Conservation (phyloP, 495 filamentous ascomycete species). For the Aspergillus mulundensis region DNA sequence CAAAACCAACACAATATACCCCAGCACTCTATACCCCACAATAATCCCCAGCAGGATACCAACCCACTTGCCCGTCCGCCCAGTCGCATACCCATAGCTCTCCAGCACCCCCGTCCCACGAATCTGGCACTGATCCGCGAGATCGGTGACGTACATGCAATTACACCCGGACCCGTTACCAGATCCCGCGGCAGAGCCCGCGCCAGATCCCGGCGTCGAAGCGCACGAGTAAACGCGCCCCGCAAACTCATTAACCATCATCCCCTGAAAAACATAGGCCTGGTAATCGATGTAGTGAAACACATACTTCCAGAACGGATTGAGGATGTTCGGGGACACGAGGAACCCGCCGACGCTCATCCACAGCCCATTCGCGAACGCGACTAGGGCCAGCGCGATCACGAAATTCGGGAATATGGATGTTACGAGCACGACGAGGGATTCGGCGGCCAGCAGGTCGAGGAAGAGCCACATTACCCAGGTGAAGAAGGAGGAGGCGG, state of each 20-base stretch:
- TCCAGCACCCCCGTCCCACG: slow-evolving; percentile 62
- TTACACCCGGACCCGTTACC: slow-evolving; percentile 36
- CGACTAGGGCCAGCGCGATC: slow-evolving; percentile 66
- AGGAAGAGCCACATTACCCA: slow-evolving; percentile 87
- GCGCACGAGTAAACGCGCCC: slow-evolving; percentile 58
- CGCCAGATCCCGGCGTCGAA: too few relatives aligned
- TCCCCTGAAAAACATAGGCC: slow-evolving; percentile 79
- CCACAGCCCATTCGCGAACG: slow-evolving; percentile 83
- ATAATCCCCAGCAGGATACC: slow-evolving; percentile 74
- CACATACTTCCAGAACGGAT: slow-evolving; percentile 79
- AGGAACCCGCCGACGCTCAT: slow-evolving; percentile 81
- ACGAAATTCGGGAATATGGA: slow-evolving; percentile 75
- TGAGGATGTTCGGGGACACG: slow-evolving; percentile 63
- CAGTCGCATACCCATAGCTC: slow-evolving; percentile 61
- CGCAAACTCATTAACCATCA: slow-evolving; percentile 85
- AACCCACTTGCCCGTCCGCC: slow-evolving; percentile 62
- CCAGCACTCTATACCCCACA: slow-evolving; percentile 65
- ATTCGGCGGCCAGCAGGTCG: slow-evolving; percentile 75
- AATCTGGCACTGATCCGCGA: slow-evolving; percentile 63
- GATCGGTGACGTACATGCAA: slow-evolving; percentile 65
- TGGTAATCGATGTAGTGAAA: slow-evolving; percentile 85
- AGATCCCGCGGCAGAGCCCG: too few relatives aligned
- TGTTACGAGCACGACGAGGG: slow-evolving; percentile 70
- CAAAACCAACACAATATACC: slow-evolving; percentile 41
- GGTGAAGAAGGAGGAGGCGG: slow-evolving; percentile 62